These are phyloP conservation scores for Kluyveromyces starmeri DNA, from an alignment of 805 yeast genomes.

Conservation along the genomic window DNA sequence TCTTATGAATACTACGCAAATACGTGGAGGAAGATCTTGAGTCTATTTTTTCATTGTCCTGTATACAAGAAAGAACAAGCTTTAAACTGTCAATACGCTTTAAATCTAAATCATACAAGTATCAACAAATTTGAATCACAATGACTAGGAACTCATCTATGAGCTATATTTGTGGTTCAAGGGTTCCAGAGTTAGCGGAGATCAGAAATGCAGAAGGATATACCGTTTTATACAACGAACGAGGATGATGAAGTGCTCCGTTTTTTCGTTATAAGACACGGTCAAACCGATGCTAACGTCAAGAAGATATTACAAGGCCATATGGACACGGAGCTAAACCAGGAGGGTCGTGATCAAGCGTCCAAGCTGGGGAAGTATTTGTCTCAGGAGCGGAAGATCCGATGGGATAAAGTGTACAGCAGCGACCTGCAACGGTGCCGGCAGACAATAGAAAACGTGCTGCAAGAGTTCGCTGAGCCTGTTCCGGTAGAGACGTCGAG, in stretches of 20 bases:
- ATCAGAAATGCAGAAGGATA: constrained; percentile 18
- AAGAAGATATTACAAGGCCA: constrained; percentile 75
- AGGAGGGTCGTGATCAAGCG: constrained; percentile 55
- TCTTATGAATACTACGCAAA: no score
- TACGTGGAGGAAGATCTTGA: no score
- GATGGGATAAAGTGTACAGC: constrained; percentile 30
- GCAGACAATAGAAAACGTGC: constrained; percentile 45
- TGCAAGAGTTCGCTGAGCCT: constrained; percentile 15
- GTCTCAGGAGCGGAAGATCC: constrained; percentile 25
- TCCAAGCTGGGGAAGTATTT: constrained; percentile 36
- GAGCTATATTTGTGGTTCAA: no score
- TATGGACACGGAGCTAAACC: constrained; percentile 52
- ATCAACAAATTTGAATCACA: no score
- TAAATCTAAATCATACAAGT: no score
- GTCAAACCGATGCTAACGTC: constrained; percentile 70
- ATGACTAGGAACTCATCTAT: no score
- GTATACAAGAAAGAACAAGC: no score
- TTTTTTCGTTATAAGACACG: constrained; percentile 67
- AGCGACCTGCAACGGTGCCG: constrained; percentile 46
- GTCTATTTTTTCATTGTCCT: no score
- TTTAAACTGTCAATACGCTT: no score
- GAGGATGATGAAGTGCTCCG: constrained; percentile 33
- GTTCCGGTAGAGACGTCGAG: not conserved
- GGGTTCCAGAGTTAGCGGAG: no score
- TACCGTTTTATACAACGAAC: constrained; percentile 23